A percentile compares a stretch with the other conserved stretches of the same genome.
These are phyloP conservation scores for Alternaria infectoria DNA, from an alignment of 2,329 filamentous ascomycete genomes.

Conservation along the genomic window DNA sequence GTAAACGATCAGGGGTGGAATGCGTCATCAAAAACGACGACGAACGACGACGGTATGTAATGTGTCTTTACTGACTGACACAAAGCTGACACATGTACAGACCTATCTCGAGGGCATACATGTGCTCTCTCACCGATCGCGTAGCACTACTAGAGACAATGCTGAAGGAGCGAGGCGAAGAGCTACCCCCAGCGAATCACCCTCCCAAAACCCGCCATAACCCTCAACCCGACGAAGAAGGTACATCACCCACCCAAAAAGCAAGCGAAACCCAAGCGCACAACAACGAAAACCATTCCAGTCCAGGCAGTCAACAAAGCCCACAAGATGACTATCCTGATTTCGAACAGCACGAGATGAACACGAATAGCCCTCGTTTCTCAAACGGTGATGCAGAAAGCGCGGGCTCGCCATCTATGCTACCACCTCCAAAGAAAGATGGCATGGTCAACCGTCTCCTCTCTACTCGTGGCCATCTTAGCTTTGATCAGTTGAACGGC, in stretches of 20 bases:
- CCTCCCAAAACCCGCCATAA: slow-evolving; percentile 58
- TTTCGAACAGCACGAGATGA: slow-evolving; percentile 33
- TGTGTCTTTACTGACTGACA: neutral
- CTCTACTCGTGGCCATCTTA: slow-evolving; percentile 58
- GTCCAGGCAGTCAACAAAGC: slow-evolving; percentile 39
- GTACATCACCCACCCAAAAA: slow-evolving; percentile 27
- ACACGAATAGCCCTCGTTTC: slow-evolving; percentile 27
- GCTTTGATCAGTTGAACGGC: slow-evolving; percentile 60
- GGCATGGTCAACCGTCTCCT: slow-evolving; percentile 58
- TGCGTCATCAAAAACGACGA: slow-evolving; percentile 66
- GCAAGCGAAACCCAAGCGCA: slow-evolving; percentile 13
- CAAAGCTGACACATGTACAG: slow-evolving; percentile 39
- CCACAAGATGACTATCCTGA: slow-evolving; percentile 33
- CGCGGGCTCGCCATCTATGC: slow-evolving; percentile 40
- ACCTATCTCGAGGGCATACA: slow-evolving; percentile 65
- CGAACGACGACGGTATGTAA: slow-evolving; percentile 58
- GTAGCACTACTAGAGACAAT: slow-evolving; percentile 60
- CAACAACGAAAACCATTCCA: slow-evolving; percentile 31
- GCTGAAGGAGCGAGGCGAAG: slow-evolving; percentile 58
- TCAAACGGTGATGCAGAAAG: slow-evolving; percentile 31
- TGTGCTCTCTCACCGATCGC: slow-evolving; percentile 62
- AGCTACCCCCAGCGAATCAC: slow-evolving; percentile 59
- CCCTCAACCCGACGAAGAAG: slow-evolving; percentile 41
- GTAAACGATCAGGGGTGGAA: slow-evolving; percentile 57
- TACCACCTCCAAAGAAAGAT: slow-evolving; percentile 52